Percentiles rank a stretch among this genome's conserved stretches.
Conservation (phyloP, 2,329 filamentous ascomycete species). For the Catunica adiposa region DNA sequence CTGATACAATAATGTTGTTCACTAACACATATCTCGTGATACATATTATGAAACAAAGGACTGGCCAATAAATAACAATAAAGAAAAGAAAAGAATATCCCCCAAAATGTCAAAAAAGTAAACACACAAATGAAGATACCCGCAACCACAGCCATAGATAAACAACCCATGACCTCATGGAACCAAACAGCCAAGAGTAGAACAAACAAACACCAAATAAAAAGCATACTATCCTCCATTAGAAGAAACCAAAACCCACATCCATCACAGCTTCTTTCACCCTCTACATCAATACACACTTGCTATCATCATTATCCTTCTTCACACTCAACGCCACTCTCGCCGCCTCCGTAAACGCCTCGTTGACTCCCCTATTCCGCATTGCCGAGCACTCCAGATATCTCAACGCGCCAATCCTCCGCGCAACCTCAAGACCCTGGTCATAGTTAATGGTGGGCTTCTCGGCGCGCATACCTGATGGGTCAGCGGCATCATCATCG, state of each 20-base stretch:
- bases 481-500: conserved; percentile 33
- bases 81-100: background rate
- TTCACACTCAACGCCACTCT: conserved; percentile 71
- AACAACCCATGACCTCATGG: background rate
- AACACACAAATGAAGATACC: background rate
- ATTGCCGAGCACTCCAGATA: conserved; percentile 98
- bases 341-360: conserved; percentile 94
- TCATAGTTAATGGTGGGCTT: conserved; percentile 74
- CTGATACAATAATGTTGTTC: too few relatives aligned
- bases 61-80: background rate
- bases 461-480: conserved; percentile 33
- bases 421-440: conserved; percentile 76
- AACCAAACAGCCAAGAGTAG: background rate
- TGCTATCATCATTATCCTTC: conserved; percentile 45
- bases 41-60: background rate
- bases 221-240: background rate
- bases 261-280: background rate
- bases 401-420: conserved; percentile 78
- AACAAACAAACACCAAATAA: background rate
- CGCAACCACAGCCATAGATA: background rate
- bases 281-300: conserved; percentile 43
- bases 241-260: background rate
- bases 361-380: conserved; percentile 93
- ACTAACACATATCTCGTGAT: too few relatives aligned
- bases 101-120: background rate